A percentile compares a stretch with the other conserved stretches of the same genome.
Conservation (phyloP, 331 rosid genomes). For the Stylosanthes scabra region DNA sequence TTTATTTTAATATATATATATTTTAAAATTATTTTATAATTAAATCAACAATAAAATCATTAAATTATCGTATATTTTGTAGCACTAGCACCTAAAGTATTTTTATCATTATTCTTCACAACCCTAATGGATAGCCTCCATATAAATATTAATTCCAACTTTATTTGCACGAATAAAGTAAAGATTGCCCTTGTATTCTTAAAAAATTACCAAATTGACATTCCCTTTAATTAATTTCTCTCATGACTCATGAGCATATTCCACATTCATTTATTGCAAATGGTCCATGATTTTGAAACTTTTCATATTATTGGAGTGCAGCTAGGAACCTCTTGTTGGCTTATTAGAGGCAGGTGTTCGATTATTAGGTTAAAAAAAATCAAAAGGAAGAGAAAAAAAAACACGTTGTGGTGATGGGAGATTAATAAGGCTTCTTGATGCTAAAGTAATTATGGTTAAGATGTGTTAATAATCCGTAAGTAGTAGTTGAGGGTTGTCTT, state of each 20-base stretch:
- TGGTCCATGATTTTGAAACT: conserved; percentile 52
- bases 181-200: conserved; percentile 20
- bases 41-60: too few species aligned
- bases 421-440: conserved; percentile 21
- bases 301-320: conserved; percentile 47
- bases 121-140: conserved; percentile 39
- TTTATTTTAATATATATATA: too few species aligned
- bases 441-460: conserved; percentile 28
- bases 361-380: conserved; percentile 39
- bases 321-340: conserved; percentile 11
- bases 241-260: not conserved
- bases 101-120: conserved; percentile 37
- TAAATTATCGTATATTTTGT: too few species aligned
- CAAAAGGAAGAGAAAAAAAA: too few species aligned
- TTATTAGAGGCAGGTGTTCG: conserved; percentile 39
- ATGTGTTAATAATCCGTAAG: conserved; percentile 33
- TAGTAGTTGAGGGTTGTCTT: conserved; percentile 55
- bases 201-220: conserved; percentile 33
- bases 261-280: conserved; percentile 43
- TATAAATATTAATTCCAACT: not conserved
- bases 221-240: not conserved
- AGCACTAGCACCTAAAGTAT: too few species aligned
- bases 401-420: conserved; percentile 26
- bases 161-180: not conserved
- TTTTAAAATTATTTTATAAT: too few species aligned